These are phyloP conservation scores for Rhododendron griersonianum DNA, from an alignment of 148 eudicot species.

Conservation along the genomic window DNA sequence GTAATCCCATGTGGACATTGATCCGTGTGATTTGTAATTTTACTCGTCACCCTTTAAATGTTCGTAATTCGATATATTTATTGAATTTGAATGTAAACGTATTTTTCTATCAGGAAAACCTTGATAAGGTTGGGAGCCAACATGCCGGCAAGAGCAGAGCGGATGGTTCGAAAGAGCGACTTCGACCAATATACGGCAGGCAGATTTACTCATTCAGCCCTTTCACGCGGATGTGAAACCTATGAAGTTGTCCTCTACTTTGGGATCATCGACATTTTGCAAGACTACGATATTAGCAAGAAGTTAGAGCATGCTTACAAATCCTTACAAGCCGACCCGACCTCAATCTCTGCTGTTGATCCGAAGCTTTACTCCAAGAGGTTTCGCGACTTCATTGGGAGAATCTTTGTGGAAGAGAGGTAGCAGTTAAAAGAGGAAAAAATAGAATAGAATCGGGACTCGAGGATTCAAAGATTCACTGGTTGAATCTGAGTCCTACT, in stretches of 20 bases:
- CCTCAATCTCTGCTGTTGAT: constrained; percentile 90
- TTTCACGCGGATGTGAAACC: neutral
- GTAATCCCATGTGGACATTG: neutral
- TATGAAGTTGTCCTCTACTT: neutral
- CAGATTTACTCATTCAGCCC: neutral
- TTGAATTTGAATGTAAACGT: neutral
- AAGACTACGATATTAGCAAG: constrained; percentile 44
- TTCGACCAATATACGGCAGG: constrained; percentile 56
- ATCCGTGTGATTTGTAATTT: neutral
- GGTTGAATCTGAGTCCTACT: constrained; percentile 8
- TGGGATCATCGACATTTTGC: neutral
- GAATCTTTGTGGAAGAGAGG: constrained; percentile 78
- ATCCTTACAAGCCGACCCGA: constrained; percentile 84
- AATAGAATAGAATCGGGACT: neutral
- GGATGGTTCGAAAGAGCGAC: constrained; percentile 62
- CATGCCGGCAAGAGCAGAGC: constrained; percentile 61
- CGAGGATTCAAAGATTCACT: constrained; percentile 1
- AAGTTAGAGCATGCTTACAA: constrained; percentile 91
- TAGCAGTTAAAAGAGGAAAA: constrained; percentile 11
- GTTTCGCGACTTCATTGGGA: constrained; percentile 74
- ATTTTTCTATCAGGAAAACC: constrained; percentile 52
- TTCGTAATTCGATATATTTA: neutral
- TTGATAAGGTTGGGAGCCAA: constrained; percentile 47
- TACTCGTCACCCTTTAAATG: neutral
- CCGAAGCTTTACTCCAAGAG: constrained; percentile 91